These are phyloP conservation scores for Talaromyces sp. DNA, from an alignment of 2,329 filamentous ascomycete species.

Conservation along the genomic window DNA sequence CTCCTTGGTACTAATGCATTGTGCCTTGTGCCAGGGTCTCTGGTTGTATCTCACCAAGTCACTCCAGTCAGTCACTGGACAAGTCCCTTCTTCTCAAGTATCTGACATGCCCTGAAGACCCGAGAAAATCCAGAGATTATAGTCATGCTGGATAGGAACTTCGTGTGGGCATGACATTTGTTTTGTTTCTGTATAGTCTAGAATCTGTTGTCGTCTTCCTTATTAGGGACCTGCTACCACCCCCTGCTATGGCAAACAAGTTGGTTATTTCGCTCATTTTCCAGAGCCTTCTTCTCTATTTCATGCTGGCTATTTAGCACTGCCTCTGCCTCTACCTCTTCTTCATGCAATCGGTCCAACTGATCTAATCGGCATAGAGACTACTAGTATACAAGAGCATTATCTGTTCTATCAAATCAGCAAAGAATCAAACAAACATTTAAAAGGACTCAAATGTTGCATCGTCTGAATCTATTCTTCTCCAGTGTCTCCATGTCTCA, in stretches of 20 bases:
- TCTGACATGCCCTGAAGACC: background rate
- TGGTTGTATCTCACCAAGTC: background rate
- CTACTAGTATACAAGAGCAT: no score
- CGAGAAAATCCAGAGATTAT: background rate
- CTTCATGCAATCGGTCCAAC: no score
- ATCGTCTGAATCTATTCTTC: background rate
- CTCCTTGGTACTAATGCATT: background rate
- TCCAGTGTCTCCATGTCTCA: slow-evolving; percentile 10
- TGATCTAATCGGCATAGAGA: no score
- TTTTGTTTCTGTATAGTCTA: background rate
- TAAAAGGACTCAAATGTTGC: background rate
- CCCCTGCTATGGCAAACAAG: background rate
- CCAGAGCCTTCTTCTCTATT: background rate
- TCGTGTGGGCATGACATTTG: background rate
- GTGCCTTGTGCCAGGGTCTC: background rate
- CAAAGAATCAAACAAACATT: background rate
- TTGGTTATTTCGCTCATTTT: background rate
- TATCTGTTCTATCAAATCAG: no score
- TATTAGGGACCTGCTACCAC: background rate
- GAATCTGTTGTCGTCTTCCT: background rate
- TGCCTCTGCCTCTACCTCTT: slow-evolving; percentile 3
- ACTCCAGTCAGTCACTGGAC: slow-evolving; percentile 9
- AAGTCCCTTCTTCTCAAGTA: background rate
- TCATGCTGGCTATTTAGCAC: background rate
- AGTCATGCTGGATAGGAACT: background rate